Evolutionary conservation across 371 early-diverging fungal species (phyloP), one percentile per base, ranked within the genome.

Genomic region (Phascolomyces articulosus): DNA sequence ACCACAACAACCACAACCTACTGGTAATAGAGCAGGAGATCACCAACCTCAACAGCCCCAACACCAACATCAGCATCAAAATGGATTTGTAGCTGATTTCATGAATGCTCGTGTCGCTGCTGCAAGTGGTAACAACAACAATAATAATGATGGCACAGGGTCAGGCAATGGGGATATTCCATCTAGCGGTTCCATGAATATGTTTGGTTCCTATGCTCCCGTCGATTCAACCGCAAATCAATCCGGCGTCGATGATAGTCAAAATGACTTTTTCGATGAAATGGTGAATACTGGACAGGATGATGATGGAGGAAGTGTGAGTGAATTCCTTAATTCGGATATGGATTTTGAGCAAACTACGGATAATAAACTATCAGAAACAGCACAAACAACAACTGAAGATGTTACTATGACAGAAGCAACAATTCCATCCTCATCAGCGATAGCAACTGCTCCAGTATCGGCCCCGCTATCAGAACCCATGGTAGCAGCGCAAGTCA

Each of bases 181-280:
- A 44, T 44, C 34, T 64, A 69, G 64, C 7, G 77, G 69, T 34
- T 64, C 73, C 54, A 71, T 60, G 58, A 75, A 47, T 59, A 68
- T 27, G 16, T 64, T 58, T 49, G 55, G 58, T n/a, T 24, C 26
- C 4, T 44, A 49, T 47, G 16, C n/a, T 3, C 4, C 26, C 10
- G 20, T 31, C 3, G 23, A 53, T 55, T 48, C 47, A 61, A 64
- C 64, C 21, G 58, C 63, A 23, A 40, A 65, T 18, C 61, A 51
- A 51, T 23, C 21, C 13, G 51, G 20, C 44, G 44, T 57, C 7
- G 71, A 68, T 27, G 71, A 66, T 10, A 57, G 40, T 21, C 62
- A 59, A 29, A 77, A 71, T 61, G 78, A 78, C 29, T 78, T 68
- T 41, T 81, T 81, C 64, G 69, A 77, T 62, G 79, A 81, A 29